phyloP scores from a whole-genome alignment of 2,329 filamentous ascomycete species.

The Diaporthe australafricana region DNA sequence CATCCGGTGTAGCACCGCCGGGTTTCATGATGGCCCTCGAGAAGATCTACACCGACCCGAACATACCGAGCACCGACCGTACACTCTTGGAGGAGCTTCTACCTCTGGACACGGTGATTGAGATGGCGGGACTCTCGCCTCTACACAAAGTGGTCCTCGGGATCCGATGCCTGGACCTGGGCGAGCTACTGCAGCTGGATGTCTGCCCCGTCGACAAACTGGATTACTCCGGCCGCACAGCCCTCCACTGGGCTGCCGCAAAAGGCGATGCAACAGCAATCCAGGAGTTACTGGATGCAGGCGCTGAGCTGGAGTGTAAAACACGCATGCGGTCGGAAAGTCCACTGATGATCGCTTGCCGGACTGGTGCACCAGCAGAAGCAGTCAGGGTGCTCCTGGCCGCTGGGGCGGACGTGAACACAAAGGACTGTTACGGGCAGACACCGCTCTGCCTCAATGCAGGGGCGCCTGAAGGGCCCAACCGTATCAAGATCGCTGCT shows the following conservation, averaged over 20 bases:
- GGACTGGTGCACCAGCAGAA: neutral
- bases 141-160: slow-evolving; percentile 23
- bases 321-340: slow-evolving; percentile 8
- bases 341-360: slow-evolving; percentile 8
- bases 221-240: neutral
- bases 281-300: neutral
- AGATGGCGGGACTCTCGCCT: slow-evolving; percentile 17
- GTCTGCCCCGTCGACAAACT: slow-evolving; percentile 12
- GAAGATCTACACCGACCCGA: slow-evolving; percentile 1
- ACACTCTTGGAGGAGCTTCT: neutral
- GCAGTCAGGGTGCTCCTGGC: slow-evolving; percentile 7
- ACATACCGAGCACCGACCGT: neutral
- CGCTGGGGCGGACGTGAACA: neutral
- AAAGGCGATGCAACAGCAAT: slow-evolving; percentile 5
- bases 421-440: slow-evolving; percentile 6
- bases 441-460: slow-evolving; percentile 1
- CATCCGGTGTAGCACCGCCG: neutral
- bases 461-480: neutral
- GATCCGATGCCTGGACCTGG: neutral
- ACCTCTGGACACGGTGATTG: slow-evolving; percentile 11
- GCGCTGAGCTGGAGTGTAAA: slow-evolving; percentile 13
- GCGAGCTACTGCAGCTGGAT: neutral
- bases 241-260: slow-evolving; percentile 13
- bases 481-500: neutral
- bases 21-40: slow-evolving; percentile 23